A percentile compares a stretch with the other conserved stretches of the same genome.
These are phyloP conservation scores for Penicillium atrosanguineum DNA, from an alignment of 495 filamentous ascomycete genomes.

Conservation along the genomic window DNA sequence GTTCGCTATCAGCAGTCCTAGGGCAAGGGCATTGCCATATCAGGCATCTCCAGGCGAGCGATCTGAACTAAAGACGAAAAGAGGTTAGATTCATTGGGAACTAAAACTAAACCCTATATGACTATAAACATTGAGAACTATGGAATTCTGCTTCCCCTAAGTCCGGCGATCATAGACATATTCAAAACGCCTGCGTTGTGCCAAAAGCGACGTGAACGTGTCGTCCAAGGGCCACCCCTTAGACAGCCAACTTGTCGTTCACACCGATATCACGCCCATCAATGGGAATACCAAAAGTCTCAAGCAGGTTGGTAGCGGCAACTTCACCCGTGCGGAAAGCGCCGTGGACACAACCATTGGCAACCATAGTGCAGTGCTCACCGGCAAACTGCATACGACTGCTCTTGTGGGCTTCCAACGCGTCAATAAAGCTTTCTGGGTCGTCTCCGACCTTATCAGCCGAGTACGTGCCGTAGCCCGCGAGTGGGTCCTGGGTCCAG, in stretches of 20 bases:
- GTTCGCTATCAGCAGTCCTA: too few species aligned
- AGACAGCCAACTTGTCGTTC: not conserved
- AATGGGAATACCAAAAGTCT: slow-evolving; percentile 16
- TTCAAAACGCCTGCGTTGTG: too few species aligned
- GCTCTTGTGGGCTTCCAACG: slow-evolving; percentile 16
- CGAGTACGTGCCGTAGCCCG: slow-evolving; percentile 24
- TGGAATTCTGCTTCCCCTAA: too few species aligned
- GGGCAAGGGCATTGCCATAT: too few species aligned
- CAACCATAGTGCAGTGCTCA: slow-evolving; percentile 23
- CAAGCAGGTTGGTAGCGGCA: slow-evolving; percentile 19
- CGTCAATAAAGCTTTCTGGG: slow-evolving; percentile 14
- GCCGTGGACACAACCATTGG: slow-evolving; percentile 25
- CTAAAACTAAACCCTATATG: too few species aligned
- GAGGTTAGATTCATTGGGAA: too few species aligned
- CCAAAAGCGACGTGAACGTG: too few species aligned
- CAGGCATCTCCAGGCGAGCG: too few species aligned
- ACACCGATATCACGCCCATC: slow-evolving; percentile 5
- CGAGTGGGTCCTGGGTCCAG: slow-evolving; percentile 26
- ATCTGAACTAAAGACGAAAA: too few species aligned
- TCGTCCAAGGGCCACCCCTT: too few species aligned
- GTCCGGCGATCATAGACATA: too few species aligned
- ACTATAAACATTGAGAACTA: too few species aligned
- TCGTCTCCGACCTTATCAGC: slow-evolving; percentile 26
- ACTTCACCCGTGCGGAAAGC: slow-evolving; percentile 24
- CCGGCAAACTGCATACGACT: slow-evolving; percentile 25